Evolutionary conservation across 2,329 filamentous ascomycete genomes (phyloP), one percentile per base, ranked within the genome.

Genomic region (Sporothrix globosa): DNA sequence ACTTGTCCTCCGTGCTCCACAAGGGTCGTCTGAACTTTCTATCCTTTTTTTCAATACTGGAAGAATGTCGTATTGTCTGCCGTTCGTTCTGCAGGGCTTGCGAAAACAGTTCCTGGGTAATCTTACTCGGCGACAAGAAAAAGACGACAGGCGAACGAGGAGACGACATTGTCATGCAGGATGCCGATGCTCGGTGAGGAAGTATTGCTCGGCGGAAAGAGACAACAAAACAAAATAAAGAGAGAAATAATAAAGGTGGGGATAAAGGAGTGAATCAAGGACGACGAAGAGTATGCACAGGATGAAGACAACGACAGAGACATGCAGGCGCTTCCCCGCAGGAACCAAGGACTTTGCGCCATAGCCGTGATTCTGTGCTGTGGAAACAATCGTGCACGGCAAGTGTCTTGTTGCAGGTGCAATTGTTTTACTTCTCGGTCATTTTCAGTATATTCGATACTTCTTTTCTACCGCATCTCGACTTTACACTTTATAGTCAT

Each of bases 281-380:
- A 27, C n/a, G 17, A 5, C 17, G 17, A 19, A n/a, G 41, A 44
- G 41, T 5, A 34, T 44, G 10, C 41, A 13, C 4, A 44, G 41
- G 41, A 13, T 4, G 3, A 30, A 30, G 27, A 44, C 27, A 21
- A 44, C 17, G n/a, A 24, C 58, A 44, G n/a, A 65, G 19, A 66
- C 46, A 52, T 27, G 46, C 63, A 53, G 52, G 27, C n/a, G 58
- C 27, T 44, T 48, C 39, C 30, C 58, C 61, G 24, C 69, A 67
- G 58, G 61, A 67, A 58, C 50, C 61, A 67, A 67, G 63, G 44
- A 61, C 46, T 53, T 69, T 41, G 34, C 68, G 30, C 21, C 19
- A 34, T 69, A 69, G 60, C 58, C 68, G 68, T 68, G 53, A 14
- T 19, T 54, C 48, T 61, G 27, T 53, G 30, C 10, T 53, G 34